Percentiles rank a stretch among this genome's conserved stretches.
Conservation (phyloP, 2,329 filamentous ascomycete species). For the Cladophialophora immunda region DNA sequence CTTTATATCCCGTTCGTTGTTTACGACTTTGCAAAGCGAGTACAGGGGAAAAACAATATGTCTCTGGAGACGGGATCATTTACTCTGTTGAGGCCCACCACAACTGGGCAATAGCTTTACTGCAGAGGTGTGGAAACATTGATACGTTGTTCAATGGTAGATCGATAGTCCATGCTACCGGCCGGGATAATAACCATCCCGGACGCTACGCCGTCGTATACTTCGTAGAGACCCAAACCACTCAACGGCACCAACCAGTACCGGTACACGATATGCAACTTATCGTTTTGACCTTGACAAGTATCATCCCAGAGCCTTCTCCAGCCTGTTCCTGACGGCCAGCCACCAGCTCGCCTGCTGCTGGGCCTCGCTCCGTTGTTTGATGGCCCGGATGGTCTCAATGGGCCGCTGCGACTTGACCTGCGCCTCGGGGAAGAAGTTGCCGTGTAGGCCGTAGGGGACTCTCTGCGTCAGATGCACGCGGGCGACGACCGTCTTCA, state of each 20-base stretch:
- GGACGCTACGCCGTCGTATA: neutral
- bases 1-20: too few relatives aligned
- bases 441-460: constrained; percentile 73
- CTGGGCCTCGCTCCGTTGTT: constrained; percentile 16
- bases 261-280: neutral
- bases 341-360: constrained; percentile 18
- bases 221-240: neutral
- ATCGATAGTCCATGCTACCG: neutral
- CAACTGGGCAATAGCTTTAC: too few relatives aligned
- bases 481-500: constrained; percentile 67
- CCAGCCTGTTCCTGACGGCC: constrained; percentile 16
- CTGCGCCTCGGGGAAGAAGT: constrained; percentile 66
- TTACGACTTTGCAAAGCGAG: too few relatives aligned
- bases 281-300: neutral
- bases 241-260: neutral
- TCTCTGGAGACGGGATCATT: too few relatives aligned
- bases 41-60: too few relatives aligned
- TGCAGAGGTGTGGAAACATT: too few relatives aligned
- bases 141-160: neutral
- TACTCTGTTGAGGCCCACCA: too few relatives aligned
- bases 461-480: constrained; percentile 71
- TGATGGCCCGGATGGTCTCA: constrained; percentile 42
- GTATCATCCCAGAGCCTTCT: constrained; percentile 21
- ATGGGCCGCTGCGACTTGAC: constrained; percentile 59
- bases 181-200: neutral